Evolutionary conservation across 768 basidiomycete genomes (phyloP), one percentile per base, ranked within the genome.

Genomic region (Sistotremastrum suecicum): DNA sequence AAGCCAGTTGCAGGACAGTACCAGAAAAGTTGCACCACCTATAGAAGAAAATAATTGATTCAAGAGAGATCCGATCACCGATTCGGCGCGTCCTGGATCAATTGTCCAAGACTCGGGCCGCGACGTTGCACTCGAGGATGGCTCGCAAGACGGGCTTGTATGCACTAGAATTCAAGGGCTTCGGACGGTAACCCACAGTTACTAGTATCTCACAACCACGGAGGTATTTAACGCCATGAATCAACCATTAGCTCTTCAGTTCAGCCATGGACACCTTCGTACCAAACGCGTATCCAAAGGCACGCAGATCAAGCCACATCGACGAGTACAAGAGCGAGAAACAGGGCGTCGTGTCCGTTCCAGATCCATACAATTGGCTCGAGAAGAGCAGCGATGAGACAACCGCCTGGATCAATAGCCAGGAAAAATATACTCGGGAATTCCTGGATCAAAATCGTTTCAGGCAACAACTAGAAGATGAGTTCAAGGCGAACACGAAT

Each of bases 301-400:
- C 81, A 30, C 76, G 74, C 45, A 74, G 83, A 43, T 75, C 73
- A 5, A 75, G 81, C 54, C 75, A 80, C 55, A 63, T 77, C 41
- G 80, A 85, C 58, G 58, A 69, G 34, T 89, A 83, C 65, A 71
- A 78, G 58, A 82, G 77, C 60, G 72, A 75, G 53, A 59, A 63
- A 39, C 60, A 67, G n/a, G 83, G 79, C 28, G 56, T 75, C 44
- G 78, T 86, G 37, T 63, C 62, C 36, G 76, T 89, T 0, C 60
- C 66, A 3, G 80, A 86, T 59, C 83, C 84, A 5, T 85, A 84
- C 63, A 63, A 72, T 39, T 87, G 84, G 83, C 66, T 89, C 20
- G 82, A 86, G 49, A 63, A 73, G 31, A 59, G 77, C 51, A 67
- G 70, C 30, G 61, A 71, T 11, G 82, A 87, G 58, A 82, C 78